These are phyloP conservation scores for Russula lepida DNA, from an alignment of 768 basidiomycete genomes.

Conservation along the genomic window DNA sequence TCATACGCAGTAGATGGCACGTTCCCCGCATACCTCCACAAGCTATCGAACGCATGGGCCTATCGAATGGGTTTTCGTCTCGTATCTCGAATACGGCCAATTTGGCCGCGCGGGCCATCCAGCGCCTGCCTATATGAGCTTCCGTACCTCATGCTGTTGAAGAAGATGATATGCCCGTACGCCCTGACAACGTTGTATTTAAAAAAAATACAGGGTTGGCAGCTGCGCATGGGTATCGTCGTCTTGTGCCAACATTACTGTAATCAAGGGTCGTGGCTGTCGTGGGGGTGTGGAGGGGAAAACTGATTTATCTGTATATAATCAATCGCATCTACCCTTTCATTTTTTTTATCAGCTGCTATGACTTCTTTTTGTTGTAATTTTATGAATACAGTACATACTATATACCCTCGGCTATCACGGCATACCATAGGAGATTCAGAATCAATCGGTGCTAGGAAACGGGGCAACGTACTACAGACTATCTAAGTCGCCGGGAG, in stretches of 20 bases:
- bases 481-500: no score
- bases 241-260: no score
- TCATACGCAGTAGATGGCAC: neutral
- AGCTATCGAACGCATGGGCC: neutral
- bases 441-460: neutral
- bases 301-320: neutral
- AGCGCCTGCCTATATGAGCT: neutral
- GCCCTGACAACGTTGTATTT: neutral
- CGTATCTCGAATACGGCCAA: slow-evolving; percentile 4
- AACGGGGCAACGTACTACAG: no score
- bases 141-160: no score
- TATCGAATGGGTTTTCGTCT: slow-evolving; percentile 1
- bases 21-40: neutral
- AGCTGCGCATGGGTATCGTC: neutral
- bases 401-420: neutral
- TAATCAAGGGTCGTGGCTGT: no score
- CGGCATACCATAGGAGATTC: neutral
- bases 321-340: neutral
- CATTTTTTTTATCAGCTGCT: neutral
- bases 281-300: neutral
- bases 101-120: slow-evolving; percentile 1
- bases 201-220: neutral
- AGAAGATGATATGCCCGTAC: neutral
- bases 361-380: neutral
- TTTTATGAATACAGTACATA: neutral